A percentile compares a stretch with the other conserved stretches of the same genome.
These are phyloP conservation scores for Gossypium herbaceum DNA, from an alignment of 345 rosid species.

Conservation along the genomic window DNA sequence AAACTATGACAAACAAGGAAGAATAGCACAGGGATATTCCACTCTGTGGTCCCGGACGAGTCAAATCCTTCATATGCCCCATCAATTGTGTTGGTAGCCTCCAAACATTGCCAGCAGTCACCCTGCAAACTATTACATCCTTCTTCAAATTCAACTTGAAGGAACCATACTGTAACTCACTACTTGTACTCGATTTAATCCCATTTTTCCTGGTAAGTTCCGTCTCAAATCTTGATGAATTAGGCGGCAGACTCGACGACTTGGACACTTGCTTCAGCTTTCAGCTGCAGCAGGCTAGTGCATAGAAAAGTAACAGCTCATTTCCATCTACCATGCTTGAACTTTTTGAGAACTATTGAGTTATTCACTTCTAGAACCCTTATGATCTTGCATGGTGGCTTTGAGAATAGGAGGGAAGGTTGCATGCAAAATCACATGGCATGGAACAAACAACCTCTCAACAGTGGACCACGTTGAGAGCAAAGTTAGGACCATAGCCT, in stretches of 20 bases:
- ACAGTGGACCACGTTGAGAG: no score
- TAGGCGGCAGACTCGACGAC: constrained; percentile 38
- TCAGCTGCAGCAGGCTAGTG: constrained; percentile 34
- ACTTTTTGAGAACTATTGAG: constrained; percentile 28
- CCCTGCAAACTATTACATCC: constrained; percentile 41
- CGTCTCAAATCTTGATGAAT: constrained; percentile 32
- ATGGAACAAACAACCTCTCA: not conserved
- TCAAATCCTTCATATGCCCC: constrained; percentile 18
- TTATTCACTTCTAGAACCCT: constrained; percentile 43
- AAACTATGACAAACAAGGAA: constrained; percentile 39
- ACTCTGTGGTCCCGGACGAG: constrained; percentile 3
- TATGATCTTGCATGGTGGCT: constrained; percentile 27
- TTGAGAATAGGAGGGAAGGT: not conserved
- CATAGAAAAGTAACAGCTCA: constrained; percentile 45
- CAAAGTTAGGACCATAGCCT: no score
- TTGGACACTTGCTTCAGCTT: constrained; percentile 23
- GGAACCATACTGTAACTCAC: constrained; percentile 27
- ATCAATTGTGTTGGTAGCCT: constrained; percentile 16
- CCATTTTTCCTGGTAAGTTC: constrained; percentile 23
- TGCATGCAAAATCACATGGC: not conserved
- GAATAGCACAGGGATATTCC: not conserved
- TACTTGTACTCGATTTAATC: constrained; percentile 28
- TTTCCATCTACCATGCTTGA: constrained; percentile 47
- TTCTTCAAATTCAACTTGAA: constrained; percentile 24
- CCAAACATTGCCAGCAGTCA: constrained; percentile 25